These are phyloP conservation scores for Globisporangium paddicum DNA, from an alignment of 352 stramenopile genomes.

Conservation along the genomic window DNA sequence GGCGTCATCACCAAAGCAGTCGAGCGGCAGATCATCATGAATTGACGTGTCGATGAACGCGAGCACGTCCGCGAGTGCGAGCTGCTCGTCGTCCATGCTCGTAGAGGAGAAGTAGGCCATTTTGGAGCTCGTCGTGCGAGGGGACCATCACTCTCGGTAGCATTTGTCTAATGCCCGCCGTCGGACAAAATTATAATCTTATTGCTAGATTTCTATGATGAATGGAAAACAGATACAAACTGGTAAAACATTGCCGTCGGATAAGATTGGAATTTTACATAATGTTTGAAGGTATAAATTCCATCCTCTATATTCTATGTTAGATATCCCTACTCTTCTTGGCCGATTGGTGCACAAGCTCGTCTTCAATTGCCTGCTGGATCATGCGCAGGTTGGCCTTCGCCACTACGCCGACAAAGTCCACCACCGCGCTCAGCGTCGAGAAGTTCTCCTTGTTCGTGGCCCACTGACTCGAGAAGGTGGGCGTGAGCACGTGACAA, in stretches of 20 bases:
- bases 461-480: background rate
- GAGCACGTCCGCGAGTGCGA: background rate
- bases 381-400: slow-evolving; percentile 17
- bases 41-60: background rate
- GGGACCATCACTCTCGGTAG: background rate
- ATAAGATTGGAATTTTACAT: too few relatives aligned
- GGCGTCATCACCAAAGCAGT: background rate
- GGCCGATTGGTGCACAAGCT: slow-evolving; percentile 29
- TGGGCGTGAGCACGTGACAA: slow-evolving; percentile 23
- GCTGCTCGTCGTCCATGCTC: background rate
- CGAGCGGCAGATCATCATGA: background rate
- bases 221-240: too few relatives aligned
- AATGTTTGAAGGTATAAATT: too few relatives aligned
- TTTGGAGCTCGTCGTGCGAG: background rate
- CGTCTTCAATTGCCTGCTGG: slow-evolving; percentile 43
- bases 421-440: slow-evolving; percentile 22
- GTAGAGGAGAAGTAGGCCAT: too few relatives aligned
- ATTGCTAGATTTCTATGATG: too few relatives aligned
- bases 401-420: slow-evolving; percentile 35
- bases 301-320: too few relatives aligned
- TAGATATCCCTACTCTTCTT: background rate
- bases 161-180: background rate
- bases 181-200: background rate
- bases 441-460: slow-evolving; percentile 7
- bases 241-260: too few relatives aligned